Percentiles rank a stretch among this genome's conserved stretches.
phyloP scores from a whole-genome alignment of 768 basidiomycete genomes.

The Clavaria fumosa region DNA sequence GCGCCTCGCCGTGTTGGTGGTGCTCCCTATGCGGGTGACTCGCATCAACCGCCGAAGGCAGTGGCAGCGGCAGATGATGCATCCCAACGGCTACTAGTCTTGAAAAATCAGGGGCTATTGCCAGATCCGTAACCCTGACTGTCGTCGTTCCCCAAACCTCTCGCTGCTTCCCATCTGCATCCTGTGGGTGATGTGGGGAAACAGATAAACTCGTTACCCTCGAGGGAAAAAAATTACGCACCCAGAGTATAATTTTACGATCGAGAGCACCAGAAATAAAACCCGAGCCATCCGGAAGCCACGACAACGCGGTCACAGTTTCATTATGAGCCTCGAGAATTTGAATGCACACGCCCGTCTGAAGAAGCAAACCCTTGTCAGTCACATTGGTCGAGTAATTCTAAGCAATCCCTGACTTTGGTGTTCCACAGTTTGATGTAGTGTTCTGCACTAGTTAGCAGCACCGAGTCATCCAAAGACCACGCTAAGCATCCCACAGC shows the following conservation, averaged over 20 bases:
- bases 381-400: neutral
- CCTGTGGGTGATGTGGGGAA: conserved; percentile 28
- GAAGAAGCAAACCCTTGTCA: conserved; percentile 10
- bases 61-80: conserved; percentile 18
- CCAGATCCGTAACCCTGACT: conserved; percentile 78
- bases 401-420: conserved; percentile 35
- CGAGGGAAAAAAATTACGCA: conserved; percentile 20
- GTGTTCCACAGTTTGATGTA: conserved; percentile 82
- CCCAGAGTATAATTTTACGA: conserved; percentile 73
- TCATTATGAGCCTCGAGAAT: conserved; percentile 61
- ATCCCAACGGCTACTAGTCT: conserved; percentile 79
- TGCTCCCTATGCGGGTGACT: too few species aligned
- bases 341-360: conserved; percentile 65
- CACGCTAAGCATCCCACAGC: conserved; percentile 75
- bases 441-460: conserved; percentile 74
- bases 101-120: conserved; percentile 70
- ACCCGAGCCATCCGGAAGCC: conserved; percentile 79
- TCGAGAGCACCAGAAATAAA: conserved; percentile 87
- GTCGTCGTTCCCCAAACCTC: conserved; percentile 55
- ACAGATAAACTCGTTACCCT: conserved; percentile 7
- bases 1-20: conserved; percentile 17
- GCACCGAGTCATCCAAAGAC: conserved; percentile 76
- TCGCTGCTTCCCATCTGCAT: conserved; percentile 53
- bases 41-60: conserved; percentile 3
- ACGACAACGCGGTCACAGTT: conserved; percentile 71